These are phyloP conservation scores for Magnusiomyces fungicola DNA, from an alignment of 1,139 yeast genomes.

Conservation along the genomic window DNA sequence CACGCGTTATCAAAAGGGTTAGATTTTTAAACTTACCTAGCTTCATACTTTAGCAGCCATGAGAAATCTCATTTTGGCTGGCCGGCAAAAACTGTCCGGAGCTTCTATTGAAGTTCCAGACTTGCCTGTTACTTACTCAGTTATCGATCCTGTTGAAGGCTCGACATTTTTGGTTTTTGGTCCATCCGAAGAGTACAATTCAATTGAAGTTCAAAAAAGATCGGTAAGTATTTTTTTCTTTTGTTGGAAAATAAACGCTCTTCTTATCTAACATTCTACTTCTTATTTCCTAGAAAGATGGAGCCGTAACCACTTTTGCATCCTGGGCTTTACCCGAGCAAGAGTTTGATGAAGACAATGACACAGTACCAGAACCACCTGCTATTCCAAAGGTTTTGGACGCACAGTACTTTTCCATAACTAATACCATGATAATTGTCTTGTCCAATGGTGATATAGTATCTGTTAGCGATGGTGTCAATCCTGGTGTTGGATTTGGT, in stretches of 20 bases:
- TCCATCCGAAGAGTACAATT: conserved; percentile 46
- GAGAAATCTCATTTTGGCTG: conserved; percentile 29
- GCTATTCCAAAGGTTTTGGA: conserved; percentile 25
- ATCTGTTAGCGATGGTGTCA: conserved; percentile 55
- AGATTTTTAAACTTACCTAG: neutral
- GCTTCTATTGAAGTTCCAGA: conserved; percentile 43
- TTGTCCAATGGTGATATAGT: conserved; percentile 42
- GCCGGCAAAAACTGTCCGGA: conserved; percentile 23
- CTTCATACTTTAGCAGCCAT: conserved; percentile 13
- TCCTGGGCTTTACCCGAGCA: conserved; percentile 22
- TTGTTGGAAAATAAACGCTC: neutral
- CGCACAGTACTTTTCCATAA: conserved; percentile 27
- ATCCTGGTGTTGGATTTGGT: conserved; percentile 32
- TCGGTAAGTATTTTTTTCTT: conserved; percentile 13
- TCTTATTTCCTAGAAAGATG: conserved; percentile 19
- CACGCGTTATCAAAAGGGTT: neutral
- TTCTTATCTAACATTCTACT: neutral
- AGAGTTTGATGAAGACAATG: conserved; percentile 1
- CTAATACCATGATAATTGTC: conserved; percentile 26
- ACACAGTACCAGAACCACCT: conserved; percentile 7
- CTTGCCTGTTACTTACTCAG: conserved; percentile 47
- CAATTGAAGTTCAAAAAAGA: conserved; percentile 49
- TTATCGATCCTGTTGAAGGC: conserved; percentile 72
- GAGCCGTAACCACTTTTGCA: conserved; percentile 20
- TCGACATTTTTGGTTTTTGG: conserved; percentile 62